Percentiles rank a stretch among this genome's conserved stretches.
Evolutionary conservation across 2,329 filamentous ascomycete species (phyloP).

Genomic region (Aspergillus melleus): DNA sequence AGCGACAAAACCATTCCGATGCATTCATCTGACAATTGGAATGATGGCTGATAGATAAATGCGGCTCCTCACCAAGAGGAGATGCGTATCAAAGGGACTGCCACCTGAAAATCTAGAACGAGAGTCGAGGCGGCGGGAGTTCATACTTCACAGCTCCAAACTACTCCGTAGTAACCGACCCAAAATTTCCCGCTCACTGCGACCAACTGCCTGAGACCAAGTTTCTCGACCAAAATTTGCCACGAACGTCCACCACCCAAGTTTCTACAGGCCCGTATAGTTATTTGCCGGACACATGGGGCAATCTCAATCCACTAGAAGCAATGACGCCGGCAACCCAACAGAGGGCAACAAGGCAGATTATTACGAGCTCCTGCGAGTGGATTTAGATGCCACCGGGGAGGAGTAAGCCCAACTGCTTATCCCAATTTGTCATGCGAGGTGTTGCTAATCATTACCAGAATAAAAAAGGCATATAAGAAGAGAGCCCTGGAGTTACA

Average conservation of each 20-base stretch:
- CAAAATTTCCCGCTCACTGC: background rate
- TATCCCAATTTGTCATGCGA: background rate
- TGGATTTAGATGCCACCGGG: slow-evolving; percentile 71
- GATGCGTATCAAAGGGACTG: background rate
- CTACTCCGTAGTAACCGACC: background rate
- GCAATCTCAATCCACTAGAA: slow-evolving; percentile 44
- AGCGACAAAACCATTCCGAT: slow-evolving; percentile 37
- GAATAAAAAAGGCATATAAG: slow-evolving; percentile 91
- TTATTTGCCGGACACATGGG: slow-evolving; percentile 34
- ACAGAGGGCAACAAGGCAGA: slow-evolving; percentile 35
- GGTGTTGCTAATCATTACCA: slow-evolving; percentile 33
- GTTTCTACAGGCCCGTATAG: background rate
- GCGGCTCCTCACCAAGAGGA: background rate
- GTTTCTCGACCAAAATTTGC: no score
- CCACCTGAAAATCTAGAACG: background rate
- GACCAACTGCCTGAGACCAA: no score
- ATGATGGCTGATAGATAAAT: background rate
- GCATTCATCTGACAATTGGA: slow-evolving; percentile 5
- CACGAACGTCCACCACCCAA: background rate
- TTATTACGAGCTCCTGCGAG: slow-evolving; percentile 74
- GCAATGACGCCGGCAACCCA: slow-evolving; percentile 21
- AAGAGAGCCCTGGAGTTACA: slow-evolving; percentile 89
- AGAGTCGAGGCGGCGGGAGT: no score
- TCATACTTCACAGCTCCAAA: background rate
- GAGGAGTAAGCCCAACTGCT: slow-evolving; percentile 64